A percentile compares a stretch with the other conserved stretches of the same genome.
These are phyloP conservation scores for Leptographium radiaticola DNA, from an alignment of 2,329 filamentous ascomycete species.

Conservation along the genomic window DNA sequence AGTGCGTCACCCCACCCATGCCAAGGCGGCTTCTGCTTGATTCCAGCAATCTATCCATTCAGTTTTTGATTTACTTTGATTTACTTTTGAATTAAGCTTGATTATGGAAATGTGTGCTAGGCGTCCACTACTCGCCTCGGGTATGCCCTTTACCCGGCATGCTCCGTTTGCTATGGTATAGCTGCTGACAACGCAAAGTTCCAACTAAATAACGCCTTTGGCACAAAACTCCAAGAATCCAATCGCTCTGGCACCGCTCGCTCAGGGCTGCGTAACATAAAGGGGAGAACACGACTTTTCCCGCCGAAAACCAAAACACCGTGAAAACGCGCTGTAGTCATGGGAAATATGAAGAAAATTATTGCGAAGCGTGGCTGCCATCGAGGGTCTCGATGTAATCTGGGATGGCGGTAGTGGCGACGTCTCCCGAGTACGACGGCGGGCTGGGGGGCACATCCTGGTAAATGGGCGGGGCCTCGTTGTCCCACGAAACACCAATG, in stretches of 20 bases:
- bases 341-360: neutral
- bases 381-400: slow-evolving; percentile 26
- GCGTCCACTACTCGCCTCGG: slow-evolving; percentile 5
- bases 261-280: neutral
- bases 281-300: neutral
- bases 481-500: slow-evolving; percentile 90
- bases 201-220: no score
- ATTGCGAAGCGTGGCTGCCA: neutral
- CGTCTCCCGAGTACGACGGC: slow-evolving; percentile 47
- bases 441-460: slow-evolving; percentile 83
- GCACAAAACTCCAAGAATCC: no score
- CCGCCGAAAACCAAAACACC: neutral
- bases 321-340: neutral
- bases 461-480: slow-evolving; percentile 88
- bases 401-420: slow-evolving; percentile 17
- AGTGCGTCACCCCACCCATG: no score
- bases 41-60: no score
- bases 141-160: neutral
- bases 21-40: no score
- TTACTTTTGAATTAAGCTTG: neutral
- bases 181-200: neutral
- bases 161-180: neutral
- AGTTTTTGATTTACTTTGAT: neutral
- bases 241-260: no score
- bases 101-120: neutral